Base-by-base conservation (phyloP, 352 stramenopile genomes). In the Phytophthora chlamydospora region DNA sequence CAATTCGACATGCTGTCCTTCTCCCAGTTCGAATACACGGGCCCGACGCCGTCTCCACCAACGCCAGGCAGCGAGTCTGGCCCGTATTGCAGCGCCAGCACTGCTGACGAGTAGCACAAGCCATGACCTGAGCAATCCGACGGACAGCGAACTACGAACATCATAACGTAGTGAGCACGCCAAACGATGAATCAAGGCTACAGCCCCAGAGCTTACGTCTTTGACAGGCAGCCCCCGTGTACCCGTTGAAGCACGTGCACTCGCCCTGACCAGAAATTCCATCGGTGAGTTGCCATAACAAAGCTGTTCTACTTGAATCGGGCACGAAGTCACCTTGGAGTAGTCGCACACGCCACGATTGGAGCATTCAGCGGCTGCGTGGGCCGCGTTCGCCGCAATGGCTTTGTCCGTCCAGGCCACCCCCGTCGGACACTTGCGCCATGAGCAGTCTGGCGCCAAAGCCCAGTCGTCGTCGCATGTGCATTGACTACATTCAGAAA, bases 21-120 rank as follows among this genome's bases (percentile, higher is more conserved):
- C 50, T 97, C 89, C 89, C 89, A 96, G 66, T 96, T 96, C 0
- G 71, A 71, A 56, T 97, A 96, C 32, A 58, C 62, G 3, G 73
- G 80, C 1, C 79, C 85, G 11, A 80, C 35, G 4, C 81, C 83
- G 17, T 78, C 66, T 8, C 75, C 74, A 34, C 40, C 76, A 5
- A 73, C 42, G 1, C 65, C 58, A 39, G 78, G 65, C 3, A 68
- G 29, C 0, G 77, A 71, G 21, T 82, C 68, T 2, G 78, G 73
- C 0, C 81, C 78, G 35, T 89, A 88, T 41, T 78, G 44, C 9
- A 83, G 63, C 11, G 70, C 77, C 4, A 90, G 49, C 5, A 64
- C 76, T 9, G 72, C 75, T 39, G 85, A 57, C 16, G 81, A 85
- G 47, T 87, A 85, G 62, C 81, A 90, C 7, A 83, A 42, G 10